phyloP scores from a whole-genome alignment of 2,329 filamentous ascomycete species.

The Fusarium hainanense region DNA sequence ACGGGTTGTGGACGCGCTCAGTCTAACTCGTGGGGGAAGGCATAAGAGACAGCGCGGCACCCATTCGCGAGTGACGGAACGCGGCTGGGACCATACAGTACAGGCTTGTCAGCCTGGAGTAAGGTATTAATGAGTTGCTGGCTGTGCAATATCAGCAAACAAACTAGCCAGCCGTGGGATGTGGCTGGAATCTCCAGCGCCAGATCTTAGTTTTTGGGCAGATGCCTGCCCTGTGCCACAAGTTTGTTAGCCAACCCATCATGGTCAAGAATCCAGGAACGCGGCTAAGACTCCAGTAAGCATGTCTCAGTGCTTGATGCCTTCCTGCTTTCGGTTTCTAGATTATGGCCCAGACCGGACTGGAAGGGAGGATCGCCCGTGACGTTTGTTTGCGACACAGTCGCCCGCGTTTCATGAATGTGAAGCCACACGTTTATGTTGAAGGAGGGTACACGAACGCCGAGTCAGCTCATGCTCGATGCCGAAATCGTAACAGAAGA shows the following conservation, averaged over 20 bases:
- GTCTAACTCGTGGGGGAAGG: conserved; percentile 4
- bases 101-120: conserved; percentile 10
- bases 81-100: conserved; percentile 9
- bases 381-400: conserved; percentile 7
- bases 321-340: conserved; percentile 33
- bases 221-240: conserved; percentile 12
- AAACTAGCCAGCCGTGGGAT: conserved; percentile 7
- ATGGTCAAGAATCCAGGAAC: conserved; percentile 25
- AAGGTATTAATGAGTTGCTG: background rate
- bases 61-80: conserved; percentile 7
- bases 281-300: conserved; percentile 14
- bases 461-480: conserved; percentile 17
- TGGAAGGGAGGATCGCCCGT: conserved; percentile 16
- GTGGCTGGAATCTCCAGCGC: conserved; percentile 26
- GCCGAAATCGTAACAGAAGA: conserved; percentile 3
- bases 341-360: conserved; percentile 6
- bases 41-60: conserved; percentile 16
- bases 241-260: conserved; percentile 12
- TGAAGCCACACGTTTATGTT: conserved; percentile 17
- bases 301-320: conserved; percentile 26
- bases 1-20: conserved; percentile 23
- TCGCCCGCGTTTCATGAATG: conserved; percentile 25
- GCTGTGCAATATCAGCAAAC: conserved; percentile 10
- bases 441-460: background rate
- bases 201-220: conserved; percentile 8